Evolutionary conservation across 768 basidiomycete genomes (phyloP).

Genomic region (Mycena capillaripes): DNA sequence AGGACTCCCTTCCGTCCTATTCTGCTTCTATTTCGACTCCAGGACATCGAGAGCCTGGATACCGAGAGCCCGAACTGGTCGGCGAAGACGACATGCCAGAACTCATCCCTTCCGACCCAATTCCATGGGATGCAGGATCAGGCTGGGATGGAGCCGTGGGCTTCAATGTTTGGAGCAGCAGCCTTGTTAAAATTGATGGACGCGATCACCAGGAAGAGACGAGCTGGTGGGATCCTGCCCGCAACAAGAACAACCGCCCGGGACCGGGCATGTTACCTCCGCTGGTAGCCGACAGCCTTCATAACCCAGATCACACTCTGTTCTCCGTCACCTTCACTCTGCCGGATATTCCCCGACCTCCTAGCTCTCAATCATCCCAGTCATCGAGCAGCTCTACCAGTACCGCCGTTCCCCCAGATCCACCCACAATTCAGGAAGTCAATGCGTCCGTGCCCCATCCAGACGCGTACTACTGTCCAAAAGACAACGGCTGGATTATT

Average conservation of each 20-base stretch:
- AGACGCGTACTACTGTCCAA: constrained; percentile 85
- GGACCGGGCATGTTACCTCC: constrained; percentile 82
- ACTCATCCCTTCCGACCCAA: constrained; percentile 53
- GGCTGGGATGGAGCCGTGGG: constrained; percentile 33
- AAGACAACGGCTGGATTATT: constrained; percentile 88
- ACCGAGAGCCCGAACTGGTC: constrained; percentile 71
- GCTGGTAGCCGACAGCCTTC: constrained; percentile 74
- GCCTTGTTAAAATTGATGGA: constrained; percentile 67
- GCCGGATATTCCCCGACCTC: constrained; percentile 25
- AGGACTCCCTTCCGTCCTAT: constrained; percentile 55
- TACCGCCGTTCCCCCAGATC: constrained; percentile 32
- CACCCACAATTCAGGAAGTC: constrained; percentile 74
- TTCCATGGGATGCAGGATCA: constrained; percentile 35
- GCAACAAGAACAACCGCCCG: constrained; percentile 65
- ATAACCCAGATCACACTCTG: constrained; percentile 80
- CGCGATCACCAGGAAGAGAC: constrained; percentile 72
- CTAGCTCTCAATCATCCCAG: constrained; percentile 28
- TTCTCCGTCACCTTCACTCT: constrained; percentile 56
- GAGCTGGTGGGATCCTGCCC: constrained; percentile 76
- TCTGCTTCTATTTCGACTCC: constrained; percentile 45
- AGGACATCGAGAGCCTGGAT: constrained; percentile 68
- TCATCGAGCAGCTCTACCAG: constrained; percentile 37
- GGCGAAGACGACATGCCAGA: constrained; percentile 52
- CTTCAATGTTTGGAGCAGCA: constrained; percentile 29
- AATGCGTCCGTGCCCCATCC: constrained; percentile 84